Percentiles rank a stretch among this genome's conserved stretches.
phyloP scores from a whole-genome alignment of 2,329 filamentous ascomycete species.

The Diaporthe citrichinensis region DNA sequence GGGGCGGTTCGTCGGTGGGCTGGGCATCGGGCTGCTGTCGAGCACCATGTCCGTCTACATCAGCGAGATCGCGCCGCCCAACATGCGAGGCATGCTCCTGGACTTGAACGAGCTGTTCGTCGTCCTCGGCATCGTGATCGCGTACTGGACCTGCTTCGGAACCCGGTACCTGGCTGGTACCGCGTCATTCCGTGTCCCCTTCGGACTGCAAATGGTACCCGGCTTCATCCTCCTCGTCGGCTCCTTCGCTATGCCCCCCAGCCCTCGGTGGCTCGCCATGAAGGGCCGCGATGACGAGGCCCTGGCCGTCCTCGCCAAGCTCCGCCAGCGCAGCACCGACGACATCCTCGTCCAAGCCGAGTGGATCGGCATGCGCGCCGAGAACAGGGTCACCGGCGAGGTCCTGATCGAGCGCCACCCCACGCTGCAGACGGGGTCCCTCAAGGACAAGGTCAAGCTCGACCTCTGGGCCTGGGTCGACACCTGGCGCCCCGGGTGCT shows the following conservation, averaged over 20 bases:
- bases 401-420: conserved; percentile 55
- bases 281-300: conserved; percentile 64
- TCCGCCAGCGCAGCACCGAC: conserved; percentile 61
- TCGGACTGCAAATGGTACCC: conserved; percentile 55
- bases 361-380: conserved; percentile 64
- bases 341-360: conserved; percentile 62
- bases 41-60: conserved; percentile 56
- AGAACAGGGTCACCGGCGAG: conserved; percentile 61
- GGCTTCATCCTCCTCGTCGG: conserved; percentile 52
- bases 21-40: conserved; percentile 65
- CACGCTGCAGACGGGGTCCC: conserved; percentile 48
- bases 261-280: conserved; percentile 66
- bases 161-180: conserved; percentile 48
- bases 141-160: conserved; percentile 48
- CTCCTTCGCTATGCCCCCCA: conserved; percentile 65
- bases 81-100: conserved; percentile 49
- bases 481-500: conserved; percentile 59
- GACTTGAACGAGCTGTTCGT: conserved; percentile 51
- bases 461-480: conserved; percentile 62
- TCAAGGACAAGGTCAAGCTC: conserved; percentile 37
- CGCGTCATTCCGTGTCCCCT: conserved; percentile 55
- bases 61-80: conserved; percentile 49
- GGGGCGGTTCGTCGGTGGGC: conserved; percentile 68
- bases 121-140: conserved; percentile 50
- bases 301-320: conserved; percentile 59